Conservation (phyloP, 257 asterid species). For the Scutellaria galericulata region DNA sequence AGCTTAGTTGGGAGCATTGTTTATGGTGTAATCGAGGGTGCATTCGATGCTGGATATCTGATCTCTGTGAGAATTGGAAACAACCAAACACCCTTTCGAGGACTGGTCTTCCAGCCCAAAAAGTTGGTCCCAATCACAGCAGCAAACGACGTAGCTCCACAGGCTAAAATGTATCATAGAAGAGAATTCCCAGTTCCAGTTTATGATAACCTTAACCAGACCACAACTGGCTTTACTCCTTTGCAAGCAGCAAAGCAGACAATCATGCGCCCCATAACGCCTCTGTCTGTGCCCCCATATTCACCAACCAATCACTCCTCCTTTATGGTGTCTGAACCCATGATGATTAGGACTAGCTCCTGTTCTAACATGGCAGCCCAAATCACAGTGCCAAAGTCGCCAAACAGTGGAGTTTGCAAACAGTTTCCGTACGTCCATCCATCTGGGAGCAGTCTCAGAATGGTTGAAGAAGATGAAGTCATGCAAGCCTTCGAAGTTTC, state of each 20-base stretch:
- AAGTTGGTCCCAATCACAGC: constrained; percentile 58
- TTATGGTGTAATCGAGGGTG: constrained; percentile 75
- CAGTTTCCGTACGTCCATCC: constrained; percentile 37
- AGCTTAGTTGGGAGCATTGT: constrained; percentile 56
- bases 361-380: constrained; percentile 41
- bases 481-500: constrained; percentile 72
- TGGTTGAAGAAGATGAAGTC: constrained; percentile 73
- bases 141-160: constrained; percentile 74
- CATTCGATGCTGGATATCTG: constrained; percentile 78
- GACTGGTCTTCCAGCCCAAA: constrained; percentile 68
- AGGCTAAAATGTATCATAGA: constrained; percentile 59
- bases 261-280: constrained; percentile 29
- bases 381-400: constrained; percentile 32
- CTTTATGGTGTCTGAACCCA: constrained; percentile 16
- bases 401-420: constrained; percentile 27
- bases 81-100: constrained; percentile 58
- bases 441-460: constrained; percentile 47
- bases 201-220: constrained; percentile 36
- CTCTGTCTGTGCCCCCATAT: constrained; percentile 35
- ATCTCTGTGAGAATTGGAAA: constrained; percentile 63
- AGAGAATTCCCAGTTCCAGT: constrained; percentile 41
- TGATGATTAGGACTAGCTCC: constrained; percentile 35
- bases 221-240: constrained; percentile 22
- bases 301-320: constrained; percentile 31
- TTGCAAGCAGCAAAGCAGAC: constrained; percentile 37